Evolutionary conservation across 1,139 yeast genomes (phyloP), one percentile per base, ranked within the genome.

Genomic region (Suhomyces panamericanus): DNA sequence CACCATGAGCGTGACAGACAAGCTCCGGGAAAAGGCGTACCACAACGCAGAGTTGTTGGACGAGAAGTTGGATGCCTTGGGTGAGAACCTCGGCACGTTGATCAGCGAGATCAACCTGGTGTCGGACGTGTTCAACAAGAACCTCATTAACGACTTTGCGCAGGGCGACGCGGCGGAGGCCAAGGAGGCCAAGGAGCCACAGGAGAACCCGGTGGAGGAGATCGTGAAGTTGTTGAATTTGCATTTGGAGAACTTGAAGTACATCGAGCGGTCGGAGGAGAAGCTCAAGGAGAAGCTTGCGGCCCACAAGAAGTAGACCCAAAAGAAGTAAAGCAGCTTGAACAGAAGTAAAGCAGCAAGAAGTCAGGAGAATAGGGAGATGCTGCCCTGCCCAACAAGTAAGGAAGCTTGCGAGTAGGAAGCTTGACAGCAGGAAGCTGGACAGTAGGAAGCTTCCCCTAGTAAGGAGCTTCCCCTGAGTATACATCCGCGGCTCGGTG

Each of bases 21-120:
- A 87, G 63, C 88, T 90, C 59, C 83, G 99, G 57, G 95, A 87
- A 59, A 87, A 86, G 59, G 96, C 96, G 0, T 93, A 91, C 62
- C 83, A 81, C 53, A 79, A 90, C 35, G 98, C 99, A 0, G 96
- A 91, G 60, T 73, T 83, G 43, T 72, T 93, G 52, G 96, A 89
- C 60, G 93, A 85, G 56, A 87, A 87, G 61, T 71, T 93, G 51
- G 95, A 87, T 54, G 70, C 77, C 15, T 73, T 93, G 62, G 95
- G 95, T 13, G 75, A 80, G 36, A 88, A 87, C 58, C 77, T 93
- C 55, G 69, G 86, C 6, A 78, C 91, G 0, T 77, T 93, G 55
- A 88, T 93, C 42, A 78, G 79, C 38, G 98, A 93, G 63, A 87
- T 93, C 52, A 93, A 95, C 64, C 82, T 82, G 30, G 93, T 90